A percentile compares a stretch with the other conserved stretches of the same genome.
phyloP scores from a whole-genome alignment of 2,329 filamentous ascomycete genomes.

The Ceratocystis smalleyi region DNA sequence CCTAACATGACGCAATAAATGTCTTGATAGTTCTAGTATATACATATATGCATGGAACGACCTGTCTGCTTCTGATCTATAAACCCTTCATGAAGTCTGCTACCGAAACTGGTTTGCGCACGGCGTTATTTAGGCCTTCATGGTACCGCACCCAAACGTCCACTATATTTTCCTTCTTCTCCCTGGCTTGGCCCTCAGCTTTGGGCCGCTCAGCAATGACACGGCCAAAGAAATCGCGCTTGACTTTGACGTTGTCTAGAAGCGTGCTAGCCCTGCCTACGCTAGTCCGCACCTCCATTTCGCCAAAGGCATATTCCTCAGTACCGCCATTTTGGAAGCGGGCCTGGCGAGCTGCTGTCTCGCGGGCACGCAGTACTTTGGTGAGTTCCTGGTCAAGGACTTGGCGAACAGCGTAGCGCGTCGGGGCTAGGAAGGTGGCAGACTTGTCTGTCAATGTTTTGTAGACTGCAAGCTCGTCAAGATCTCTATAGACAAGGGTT shows the following conservation, averaged over 20 bases:
- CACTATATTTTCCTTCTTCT: conserved; percentile 28
- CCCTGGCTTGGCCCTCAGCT: conserved; percentile 23
- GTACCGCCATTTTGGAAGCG: conserved; percentile 41
- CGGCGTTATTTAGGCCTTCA: conserved; percentile 83
- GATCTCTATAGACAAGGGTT: conserved; percentile 30
- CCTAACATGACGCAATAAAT: neutral
- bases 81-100: conserved; percentile 59
- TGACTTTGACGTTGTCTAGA: conserved; percentile 30
- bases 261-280: conserved; percentile 16
- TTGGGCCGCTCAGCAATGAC: conserved; percentile 34
- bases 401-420: conserved; percentile 83
- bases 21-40: neutral
- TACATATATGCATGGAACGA: neutral
- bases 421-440: conserved; percentile 48
- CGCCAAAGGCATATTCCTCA: conserved; percentile 28
- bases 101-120: conserved; percentile 71
- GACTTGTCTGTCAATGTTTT: conserved; percentile 46
- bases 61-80: conserved; percentile 22
- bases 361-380: conserved; percentile 52
- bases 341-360: conserved; percentile 49
- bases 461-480: conserved; percentile 67
- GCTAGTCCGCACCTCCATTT: conserved; percentile 20
- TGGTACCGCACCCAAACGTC: conserved; percentile 79
- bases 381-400: conserved; percentile 82
- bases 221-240: conserved; percentile 76